Evolutionary conservation across 2,329 filamentous ascomycete species (phyloP).

Genomic region (Dactylonectria estremocensis): DNA sequence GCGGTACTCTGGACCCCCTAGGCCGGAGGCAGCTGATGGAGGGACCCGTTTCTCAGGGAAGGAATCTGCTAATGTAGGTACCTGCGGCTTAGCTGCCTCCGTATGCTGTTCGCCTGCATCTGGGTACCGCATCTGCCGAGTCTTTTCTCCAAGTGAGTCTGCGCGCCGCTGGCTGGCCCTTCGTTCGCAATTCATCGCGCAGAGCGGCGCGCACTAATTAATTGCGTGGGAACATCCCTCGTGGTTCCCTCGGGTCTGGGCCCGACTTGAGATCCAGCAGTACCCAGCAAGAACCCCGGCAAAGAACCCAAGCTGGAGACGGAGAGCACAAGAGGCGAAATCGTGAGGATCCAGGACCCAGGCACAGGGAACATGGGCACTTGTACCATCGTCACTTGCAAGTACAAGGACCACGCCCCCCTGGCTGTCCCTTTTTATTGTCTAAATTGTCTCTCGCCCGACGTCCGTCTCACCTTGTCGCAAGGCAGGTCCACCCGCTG

Average conservation of each 20-base stretch:
- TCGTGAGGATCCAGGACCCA: slow-evolving; percentile 14
- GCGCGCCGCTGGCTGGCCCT: slow-evolving; percentile 1
- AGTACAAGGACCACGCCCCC: slow-evolving; percentile 11
- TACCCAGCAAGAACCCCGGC: neutral
- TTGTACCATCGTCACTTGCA: no score
- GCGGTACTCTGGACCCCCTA: neutral
- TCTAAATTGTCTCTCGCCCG: slow-evolving; percentile 22
- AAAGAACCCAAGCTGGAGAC: no score
- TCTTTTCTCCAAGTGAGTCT: neutral
- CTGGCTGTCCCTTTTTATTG: slow-evolving; percentile 7
- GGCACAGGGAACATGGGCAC: slow-evolving; percentile 20
- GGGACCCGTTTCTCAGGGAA: slow-evolving; percentile 10
- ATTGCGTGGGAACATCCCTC: neutral
- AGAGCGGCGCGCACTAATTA: neutral
- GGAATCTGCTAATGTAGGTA: slow-evolving; percentile 29
- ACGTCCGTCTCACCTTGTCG: slow-evolving; percentile 25
- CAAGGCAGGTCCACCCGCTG: slow-evolving; percentile 16
- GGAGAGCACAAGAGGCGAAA: neutral
- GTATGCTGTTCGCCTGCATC: neutral
- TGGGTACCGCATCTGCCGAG: neutral
- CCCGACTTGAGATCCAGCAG: slow-evolving; percentile 13
- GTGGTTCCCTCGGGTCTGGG: slow-evolving; percentile 9
- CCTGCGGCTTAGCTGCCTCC: slow-evolving; percentile 21
- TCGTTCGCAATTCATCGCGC: slow-evolving; percentile 2
- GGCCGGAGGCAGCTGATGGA: neutral